Base-by-base conservation (phyloP, 1,284 basidiomycete genomes). In the Porodaedalea pini region DNA sequence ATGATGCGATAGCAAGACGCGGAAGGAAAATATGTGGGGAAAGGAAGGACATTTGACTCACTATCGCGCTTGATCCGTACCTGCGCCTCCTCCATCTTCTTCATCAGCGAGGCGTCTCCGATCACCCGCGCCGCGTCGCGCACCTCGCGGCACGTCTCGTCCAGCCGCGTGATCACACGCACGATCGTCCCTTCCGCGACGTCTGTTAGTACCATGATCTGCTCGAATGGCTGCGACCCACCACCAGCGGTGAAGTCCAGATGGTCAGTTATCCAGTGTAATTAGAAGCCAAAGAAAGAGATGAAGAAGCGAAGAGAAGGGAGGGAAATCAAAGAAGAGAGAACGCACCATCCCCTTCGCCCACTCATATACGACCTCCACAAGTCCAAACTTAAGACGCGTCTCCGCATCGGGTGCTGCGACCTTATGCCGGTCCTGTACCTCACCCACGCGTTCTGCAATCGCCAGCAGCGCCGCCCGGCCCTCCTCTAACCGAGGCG, bases 301-400 rank as follows among this genome's bases (percentile, higher is more conserved):
- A 45, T 39, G 13, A 41, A n/a, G 25, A 6, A 44, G 31, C 17
- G 29, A 21, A 54, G 41, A 34, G n/a, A 36, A 10, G 37, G 23
- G 10, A 40, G n/a, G 39, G 25, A 34, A 50, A 32, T 37, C 11
- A 3, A 43, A 40, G 47, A 41, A 17, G 13, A 36, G 32, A 36
- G 4, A 25, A 68, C 82, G 66, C 65, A 95, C 95, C 89, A 95
- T 97, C 55, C 97, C 97, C 68, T 90, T 90, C 0, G 97, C 95
- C 97, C 97, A 99, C 71, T 98, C 94, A 70, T 98, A 98, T 6
- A 98, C 96, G 0, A 98, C 95, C 67, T 97, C 92, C 10, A 93
- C 86, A 25, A 99, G 75, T 1, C 96, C 96, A 62, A 91, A 90
- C 71, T 95, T 96, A 63, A 94, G 82, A 49, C 78, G 80, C 31